Conservation (phyloP, 2,329 filamentous ascomycete genomes). For the Metarhizium humberi region DNA sequence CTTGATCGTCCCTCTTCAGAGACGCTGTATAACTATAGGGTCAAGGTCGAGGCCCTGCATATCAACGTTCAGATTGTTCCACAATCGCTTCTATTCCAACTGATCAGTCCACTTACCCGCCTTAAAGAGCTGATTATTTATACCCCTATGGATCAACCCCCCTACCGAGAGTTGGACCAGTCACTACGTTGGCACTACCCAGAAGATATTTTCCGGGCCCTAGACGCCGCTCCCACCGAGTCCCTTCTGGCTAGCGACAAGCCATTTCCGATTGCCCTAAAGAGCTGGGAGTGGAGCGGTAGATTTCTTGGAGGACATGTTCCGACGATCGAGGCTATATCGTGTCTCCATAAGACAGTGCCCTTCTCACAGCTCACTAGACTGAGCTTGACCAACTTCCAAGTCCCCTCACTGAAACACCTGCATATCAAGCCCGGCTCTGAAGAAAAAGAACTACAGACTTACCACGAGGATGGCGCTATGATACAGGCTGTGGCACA, state of each 20-base stretch:
- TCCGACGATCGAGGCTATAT: slow-evolving; percentile 38
- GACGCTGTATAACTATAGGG: slow-evolving; percentile 53
- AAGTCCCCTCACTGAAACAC: slow-evolving; percentile 39
- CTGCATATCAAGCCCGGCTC: slow-evolving; percentile 22
- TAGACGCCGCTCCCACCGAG: slow-evolving; percentile 42
- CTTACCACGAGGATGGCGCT: slow-evolving; percentile 32
- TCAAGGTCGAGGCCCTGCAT: slow-evolving; percentile 61
- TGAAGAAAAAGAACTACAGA: slow-evolving; percentile 19
- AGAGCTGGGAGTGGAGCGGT: slow-evolving; percentile 54
- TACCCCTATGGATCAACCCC: slow-evolving; percentile 58
- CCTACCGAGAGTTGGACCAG: slow-evolving; percentile 49
- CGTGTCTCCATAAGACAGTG: slow-evolving; percentile 40
- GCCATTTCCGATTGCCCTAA: slow-evolving; percentile 26
- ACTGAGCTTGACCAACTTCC: slow-evolving; percentile 55
- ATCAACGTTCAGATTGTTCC: slow-evolving; percentile 60
- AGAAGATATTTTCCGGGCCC: slow-evolving; percentile 51
- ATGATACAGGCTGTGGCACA: slow-evolving; percentile 26
- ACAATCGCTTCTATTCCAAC: slow-evolving; percentile 28
- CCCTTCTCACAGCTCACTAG: slow-evolving; percentile 48
- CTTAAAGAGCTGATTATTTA: slow-evolving; percentile 63
- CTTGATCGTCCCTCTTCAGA: slow-evolving; percentile 43
- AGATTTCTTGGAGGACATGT: slow-evolving; percentile 38
- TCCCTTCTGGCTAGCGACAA: slow-evolving; percentile 23
- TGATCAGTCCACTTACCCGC: slow-evolving; percentile 57
- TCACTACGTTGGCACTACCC: slow-evolving; percentile 63